Percentiles rank a stretch among this genome's conserved stretches.
These are phyloP conservation scores for Plasmodium inui DNA, from an alignment of 169 alveolate species.

Conservation along the genomic window DNA sequence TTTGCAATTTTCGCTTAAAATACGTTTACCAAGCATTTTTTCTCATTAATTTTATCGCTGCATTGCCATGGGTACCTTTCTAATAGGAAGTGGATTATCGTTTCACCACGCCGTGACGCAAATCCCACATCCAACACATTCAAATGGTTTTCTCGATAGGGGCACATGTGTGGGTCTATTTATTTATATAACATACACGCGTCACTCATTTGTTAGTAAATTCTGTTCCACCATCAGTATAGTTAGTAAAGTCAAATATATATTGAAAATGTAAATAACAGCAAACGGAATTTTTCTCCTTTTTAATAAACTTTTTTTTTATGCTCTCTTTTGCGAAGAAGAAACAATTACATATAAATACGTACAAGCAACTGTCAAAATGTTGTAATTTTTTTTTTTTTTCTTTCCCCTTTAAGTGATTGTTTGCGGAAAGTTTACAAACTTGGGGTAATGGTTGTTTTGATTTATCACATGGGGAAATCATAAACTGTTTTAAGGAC, in stretches of 20 bases:
- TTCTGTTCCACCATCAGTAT: neutral
- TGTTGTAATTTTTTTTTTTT: neutral
- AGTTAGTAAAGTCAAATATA: neutral
- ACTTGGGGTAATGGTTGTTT: neutral
- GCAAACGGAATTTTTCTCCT: neutral
- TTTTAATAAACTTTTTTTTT: no score
- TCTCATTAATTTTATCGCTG: neutral
- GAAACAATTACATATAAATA: neutral
- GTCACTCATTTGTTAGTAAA: neutral
- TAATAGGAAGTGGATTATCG: neutral
- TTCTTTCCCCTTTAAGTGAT: neutral
- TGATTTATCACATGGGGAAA: neutral
- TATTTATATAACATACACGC: neutral
- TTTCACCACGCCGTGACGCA: neutral
- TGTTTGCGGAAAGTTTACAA: neutral
- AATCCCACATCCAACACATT: neutral
- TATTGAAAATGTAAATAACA: neutral
- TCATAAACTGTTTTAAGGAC: neutral
- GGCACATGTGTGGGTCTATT: neutral
- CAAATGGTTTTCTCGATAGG: neutral
- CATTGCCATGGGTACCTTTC: neutral
- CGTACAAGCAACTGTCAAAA: neutral
- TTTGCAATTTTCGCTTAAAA: no score
- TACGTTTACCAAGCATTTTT: neutral
- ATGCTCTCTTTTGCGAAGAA: neutral